These are phyloP conservation scores for Nitzschia sp. DNA, from an alignment of 108 stramenopile species.

Conservation along the genomic window DNA sequence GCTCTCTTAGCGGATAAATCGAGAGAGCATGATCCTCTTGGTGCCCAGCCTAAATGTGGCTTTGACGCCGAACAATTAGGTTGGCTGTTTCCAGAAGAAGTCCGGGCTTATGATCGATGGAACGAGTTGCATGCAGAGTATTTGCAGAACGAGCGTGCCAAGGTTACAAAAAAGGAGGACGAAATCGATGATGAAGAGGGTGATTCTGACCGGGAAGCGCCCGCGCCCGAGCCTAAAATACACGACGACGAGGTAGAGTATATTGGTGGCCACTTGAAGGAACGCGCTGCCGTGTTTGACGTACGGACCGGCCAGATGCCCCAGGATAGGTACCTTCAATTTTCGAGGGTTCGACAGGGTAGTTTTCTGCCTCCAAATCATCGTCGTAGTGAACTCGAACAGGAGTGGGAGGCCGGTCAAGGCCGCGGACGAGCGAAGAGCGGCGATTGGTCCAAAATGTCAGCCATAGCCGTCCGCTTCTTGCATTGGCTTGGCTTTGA, in stretches of 20 bases:
- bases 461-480: constrained; percentile 58
- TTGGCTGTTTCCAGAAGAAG: constrained; percentile 78
- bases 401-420: constrained; percentile 50
- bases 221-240: not conserved
- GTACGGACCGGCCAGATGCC: constrained; percentile 72
- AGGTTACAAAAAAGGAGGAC: not conserved
- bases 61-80: constrained; percentile 67
- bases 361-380: constrained; percentile 55
- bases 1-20: constrained; percentile 32
- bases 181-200: constrained; percentile 21
- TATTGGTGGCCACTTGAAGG: constrained; percentile 51
- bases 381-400: constrained; percentile 14
- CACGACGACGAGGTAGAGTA: constrained; percentile 11
- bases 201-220: not conserved
- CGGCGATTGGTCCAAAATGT: constrained; percentile 58
- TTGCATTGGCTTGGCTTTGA: constrained; percentile 86
- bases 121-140: constrained; percentile 74
- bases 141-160: constrained; percentile 16
- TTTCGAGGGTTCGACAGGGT: constrained; percentile 69
- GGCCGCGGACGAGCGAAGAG: constrained; percentile 37
- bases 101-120: constrained; percentile 78
- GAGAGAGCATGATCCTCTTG: constrained; percentile 33
- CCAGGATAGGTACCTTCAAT: constrained; percentile 64
- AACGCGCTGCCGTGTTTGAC: constrained; percentile 77
- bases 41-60: constrained; percentile 53